phyloP scores from a whole-genome alignment of 2,329 filamentous ascomycete genomes.

The Graphilbum fragrans region DNA sequence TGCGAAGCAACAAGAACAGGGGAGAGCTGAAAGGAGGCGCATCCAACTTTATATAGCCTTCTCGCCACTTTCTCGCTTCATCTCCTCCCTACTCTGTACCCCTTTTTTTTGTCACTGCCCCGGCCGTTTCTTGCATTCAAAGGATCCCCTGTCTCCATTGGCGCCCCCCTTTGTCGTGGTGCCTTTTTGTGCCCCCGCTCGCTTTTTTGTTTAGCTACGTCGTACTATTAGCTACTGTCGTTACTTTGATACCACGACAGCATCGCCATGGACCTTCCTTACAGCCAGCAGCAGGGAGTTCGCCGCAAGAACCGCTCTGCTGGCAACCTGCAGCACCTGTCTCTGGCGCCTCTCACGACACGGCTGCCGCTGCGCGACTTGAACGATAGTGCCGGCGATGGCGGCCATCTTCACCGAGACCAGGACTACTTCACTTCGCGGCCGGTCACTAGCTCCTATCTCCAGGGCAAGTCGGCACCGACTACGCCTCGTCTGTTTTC shows the following conservation, averaged over 20 bases:
- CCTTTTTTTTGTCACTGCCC: too few relatives aligned
- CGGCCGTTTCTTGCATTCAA: too few relatives aligned
- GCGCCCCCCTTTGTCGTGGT: too few relatives aligned
- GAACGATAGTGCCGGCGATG: conserved; percentile 24
- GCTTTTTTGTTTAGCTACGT: too few relatives aligned
- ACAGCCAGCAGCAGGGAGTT: conserved; percentile 43
- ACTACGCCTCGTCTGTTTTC: conserved; percentile 52
- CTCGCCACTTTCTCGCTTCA: too few relatives aligned
- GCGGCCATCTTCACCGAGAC: conserved; percentile 8
- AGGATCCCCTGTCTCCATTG: too few relatives aligned
- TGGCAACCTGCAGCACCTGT: conserved; percentile 46
- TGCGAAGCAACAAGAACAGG: too few relatives aligned
- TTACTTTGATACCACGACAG: neutral
- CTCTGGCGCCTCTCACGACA: conserved; percentile 51
- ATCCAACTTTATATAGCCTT: too few relatives aligned
- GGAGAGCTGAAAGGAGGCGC: too few relatives aligned
- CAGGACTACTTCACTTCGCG: conserved; percentile 7
- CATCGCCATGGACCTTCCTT: neutral
- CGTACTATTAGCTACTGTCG: neutral
- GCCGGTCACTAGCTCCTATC: conserved; percentile 36
- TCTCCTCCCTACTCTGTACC: too few relatives aligned
- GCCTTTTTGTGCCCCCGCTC: too few relatives aligned
- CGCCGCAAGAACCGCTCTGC: conserved; percentile 47
- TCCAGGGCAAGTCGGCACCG: conserved; percentile 50
- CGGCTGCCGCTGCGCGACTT: conserved; percentile 46